Percentiles rank a stretch among this genome's conserved stretches.
phyloP scores from a whole-genome alignment of 768 basidiomycete species.

The Asterophora lycoperdoides region DNA sequence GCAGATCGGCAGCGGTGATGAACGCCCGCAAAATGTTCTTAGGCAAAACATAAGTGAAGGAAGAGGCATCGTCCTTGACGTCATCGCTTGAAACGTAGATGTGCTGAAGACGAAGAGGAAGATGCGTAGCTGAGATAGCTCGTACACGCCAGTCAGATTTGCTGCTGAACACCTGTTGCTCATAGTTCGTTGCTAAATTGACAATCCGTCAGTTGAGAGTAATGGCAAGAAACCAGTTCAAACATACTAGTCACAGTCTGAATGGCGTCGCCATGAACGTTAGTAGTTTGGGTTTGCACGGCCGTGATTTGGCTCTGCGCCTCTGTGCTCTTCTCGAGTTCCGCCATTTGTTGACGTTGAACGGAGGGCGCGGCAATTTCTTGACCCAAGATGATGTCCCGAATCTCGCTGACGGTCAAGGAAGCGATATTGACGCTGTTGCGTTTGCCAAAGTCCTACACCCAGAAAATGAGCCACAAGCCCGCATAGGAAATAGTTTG shows the following conservation, averaged over 20 bases:
- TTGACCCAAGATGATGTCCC: slow-evolving; percentile 98
- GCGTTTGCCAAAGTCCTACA: slow-evolving; percentile 93
- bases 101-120: slow-evolving; percentile 93
- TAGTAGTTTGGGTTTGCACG: slow-evolving; percentile 96
- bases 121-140: slow-evolving; percentile 95
- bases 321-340: slow-evolving; percentile 94
- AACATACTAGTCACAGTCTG: slow-evolving; percentile 86
- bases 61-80: slow-evolving; percentile 95
- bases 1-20: slow-evolving; percentile 87
- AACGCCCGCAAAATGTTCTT: slow-evolving; percentile 96
- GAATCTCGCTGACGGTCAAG: slow-evolving; percentile 91
- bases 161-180: slow-evolving; percentile 97
- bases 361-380: slow-evolving; percentile 95
- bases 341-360: slow-evolving; percentile 99
- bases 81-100: slow-evolving; percentile 99
- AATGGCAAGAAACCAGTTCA: background rate
- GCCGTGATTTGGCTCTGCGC: slow-evolving; percentile 95
- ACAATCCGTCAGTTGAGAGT: slow-evolving; percentile 3
- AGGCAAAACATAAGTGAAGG: slow-evolving; percentile 92
- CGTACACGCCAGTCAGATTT: slow-evolving; percentile 99
- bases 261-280: slow-evolving; percentile 94
- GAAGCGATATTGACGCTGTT: slow-evolving; percentile 99
- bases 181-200: slow-evolving; percentile 82
- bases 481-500: background rate
- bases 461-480: slow-evolving; percentile 5